Evolutionary conservation across 371 early-diverging fungal genomes (phyloP).

Genomic region (Haplosporangium sp.): DNA sequence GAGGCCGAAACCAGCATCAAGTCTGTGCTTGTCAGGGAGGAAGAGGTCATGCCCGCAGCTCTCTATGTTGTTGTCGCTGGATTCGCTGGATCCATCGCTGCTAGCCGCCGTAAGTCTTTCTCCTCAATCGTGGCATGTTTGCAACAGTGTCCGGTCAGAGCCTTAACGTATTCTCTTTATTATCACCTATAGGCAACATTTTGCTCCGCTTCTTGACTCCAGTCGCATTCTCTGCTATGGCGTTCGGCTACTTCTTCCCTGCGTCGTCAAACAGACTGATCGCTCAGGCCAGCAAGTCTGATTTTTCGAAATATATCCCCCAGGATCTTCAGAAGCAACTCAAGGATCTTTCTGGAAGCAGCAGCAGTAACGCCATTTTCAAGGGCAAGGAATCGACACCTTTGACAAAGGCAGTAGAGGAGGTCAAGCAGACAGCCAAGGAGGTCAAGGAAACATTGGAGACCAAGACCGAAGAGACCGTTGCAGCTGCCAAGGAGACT

Average conservation of each 20-base stretch:
- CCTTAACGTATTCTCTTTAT: background rate
- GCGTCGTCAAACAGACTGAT: slow-evolving; percentile 49
- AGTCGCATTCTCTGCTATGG: slow-evolving; percentile 51
- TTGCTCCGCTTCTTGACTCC: slow-evolving; percentile 49
- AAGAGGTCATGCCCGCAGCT: slow-evolving; percentile 55
- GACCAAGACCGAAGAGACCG: slow-evolving; percentile 25
- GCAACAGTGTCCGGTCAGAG: too few relatives aligned
- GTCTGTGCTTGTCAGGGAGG: slow-evolving; percentile 54
- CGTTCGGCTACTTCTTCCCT: slow-evolving; percentile 54
- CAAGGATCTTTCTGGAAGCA: slow-evolving; percentile 28
- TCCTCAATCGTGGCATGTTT: background rate
- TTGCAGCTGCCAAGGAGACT: slow-evolving; percentile 31
- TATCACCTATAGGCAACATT: slow-evolving; percentile 27
- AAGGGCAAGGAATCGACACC: slow-evolving; percentile 18
- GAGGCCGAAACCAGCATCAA: slow-evolving; percentile 51
- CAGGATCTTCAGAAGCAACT: slow-evolving; percentile 47
- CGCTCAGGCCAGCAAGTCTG: slow-evolving; percentile 41
- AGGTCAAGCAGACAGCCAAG: slow-evolving; percentile 38
- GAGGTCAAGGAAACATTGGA: slow-evolving; percentile 30
- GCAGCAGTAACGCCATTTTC: slow-evolving; percentile 4
- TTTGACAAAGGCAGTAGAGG: slow-evolving; percentile 35
- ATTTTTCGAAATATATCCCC: slow-evolving; percentile 45
- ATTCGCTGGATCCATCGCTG: slow-evolving; percentile 49
- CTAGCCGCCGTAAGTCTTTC: slow-evolving; percentile 44
- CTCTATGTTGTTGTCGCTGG: slow-evolving; percentile 51